Base-by-base conservation (phyloP, 2,329 filamentous ascomycete genomes). In the Alternaria arborescens region DNA sequence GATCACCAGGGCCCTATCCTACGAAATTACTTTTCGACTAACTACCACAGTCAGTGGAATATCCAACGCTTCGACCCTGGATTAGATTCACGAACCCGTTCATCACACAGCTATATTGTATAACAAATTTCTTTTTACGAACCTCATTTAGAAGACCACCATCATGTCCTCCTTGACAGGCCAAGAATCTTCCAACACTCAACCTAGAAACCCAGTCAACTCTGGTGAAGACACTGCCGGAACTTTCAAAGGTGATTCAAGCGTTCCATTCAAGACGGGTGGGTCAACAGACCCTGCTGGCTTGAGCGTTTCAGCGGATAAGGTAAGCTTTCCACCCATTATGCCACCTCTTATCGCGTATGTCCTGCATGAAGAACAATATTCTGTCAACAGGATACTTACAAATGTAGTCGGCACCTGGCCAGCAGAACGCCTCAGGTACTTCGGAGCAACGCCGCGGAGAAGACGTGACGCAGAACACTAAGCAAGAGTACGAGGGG, bases 101-200 rank as follows among this genome's bases (percentile, higher is more conserved):
- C 12, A 32, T 10, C n/a, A 32, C 4, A 32, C 8, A 30, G 22
- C 10, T 36, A 26, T 11, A 16, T 28, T 38, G 14, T 8, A 22
- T 1, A 16, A 22, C 8, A 4, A 41, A 22, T 3, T 8, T 8
- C 16, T 18, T n/a, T 20, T 8, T 12, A 7, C 24, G 1, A 2
- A 3, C 22, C 36, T 8, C 18, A 20, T 12, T 4, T 16, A 14
- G 28, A 32, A 3, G 4, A 36, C 16, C 28, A 24, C n/a, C 24
- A 14, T 20, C n/a, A 64, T 64, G 60, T 66, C 65, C 4, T 66
- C 58, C 44, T 58, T 66, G 11, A 68, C 63, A 12, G 22, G 46
- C 22, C 65, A 68, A 62, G 58, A 68, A 26, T 66, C 60, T 22
- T 54, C 60, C 22, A 58, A 55, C 44, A 66, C 52, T 26, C 63